Evolutionary conservation across 768 basidiomycete genomes (phyloP), one percentile per base, ranked within the genome.

Genomic region (Lyophyllum atratum): DNA sequence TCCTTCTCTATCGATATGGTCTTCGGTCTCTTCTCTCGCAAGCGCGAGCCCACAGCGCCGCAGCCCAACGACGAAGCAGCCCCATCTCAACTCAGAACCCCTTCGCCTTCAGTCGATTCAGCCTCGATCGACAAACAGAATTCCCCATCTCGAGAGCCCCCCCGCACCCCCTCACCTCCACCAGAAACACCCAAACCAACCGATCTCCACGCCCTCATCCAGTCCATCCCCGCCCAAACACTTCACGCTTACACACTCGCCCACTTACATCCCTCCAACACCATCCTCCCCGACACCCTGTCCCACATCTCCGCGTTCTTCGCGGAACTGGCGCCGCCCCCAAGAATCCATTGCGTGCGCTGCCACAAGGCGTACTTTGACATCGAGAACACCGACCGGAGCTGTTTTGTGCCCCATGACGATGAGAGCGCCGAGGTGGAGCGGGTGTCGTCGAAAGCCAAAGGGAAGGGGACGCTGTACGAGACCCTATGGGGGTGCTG

Each of bases 391-490:
- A 75, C 72, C n/a, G 89, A 90, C 59, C 75, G 81, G 22, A 82
- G 84, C 52, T 92, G 90, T 64, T 74, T 81, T 8, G 81, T 92
- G 3, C 76, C 85, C 4, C 90, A 93, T 61, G 90, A 92, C 63
- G 90, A 93, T 66, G 90, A 92, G 34, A 90, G 89, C 61, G 85
- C 90, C 0, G 75, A 85, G 53, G 89, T 92, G 2, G 86, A 87
- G 65, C 80, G 86, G 29, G 77, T 87, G 1, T 72, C 76, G 4
- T 63, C 68, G 3, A 59, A 62, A 58, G 66, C 64, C 29, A 66
- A 67, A 44, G 66, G 68, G 7, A 52, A 64, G 28, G 70, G 72
- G 15, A 71, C 71, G 2, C 67, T 73, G 49, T 80, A 79, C 56
- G 78, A 83, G 72, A 79, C 90, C 0, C 72, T 85, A 1, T 93